Percentiles rank a stretch among this genome's conserved stretches.
These are phyloP conservation scores for Leptodontidium sp. DNA, from an alignment of 2,329 filamentous ascomycete genomes.

Conservation along the genomic window DNA sequence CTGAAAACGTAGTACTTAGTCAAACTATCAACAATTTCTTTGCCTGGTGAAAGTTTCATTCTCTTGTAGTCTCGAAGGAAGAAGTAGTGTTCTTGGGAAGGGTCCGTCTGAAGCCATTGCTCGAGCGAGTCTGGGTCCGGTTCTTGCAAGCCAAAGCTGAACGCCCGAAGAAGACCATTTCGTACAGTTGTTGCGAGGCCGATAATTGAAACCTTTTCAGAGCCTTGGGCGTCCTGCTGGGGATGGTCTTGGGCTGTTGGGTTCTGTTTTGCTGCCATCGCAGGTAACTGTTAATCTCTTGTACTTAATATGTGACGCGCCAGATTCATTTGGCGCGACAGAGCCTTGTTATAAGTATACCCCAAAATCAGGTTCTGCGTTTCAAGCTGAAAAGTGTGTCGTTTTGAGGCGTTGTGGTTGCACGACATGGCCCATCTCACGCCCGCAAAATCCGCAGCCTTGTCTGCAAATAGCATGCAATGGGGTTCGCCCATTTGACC, in stretches of 20 bases:
- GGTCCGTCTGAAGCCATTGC: neutral
- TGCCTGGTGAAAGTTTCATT: neutral
- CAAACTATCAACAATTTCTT: neutral
- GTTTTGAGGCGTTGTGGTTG: too few species aligned
- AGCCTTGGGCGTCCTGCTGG: neutral
- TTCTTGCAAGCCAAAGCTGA: neutral
- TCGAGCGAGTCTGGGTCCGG: neutral
- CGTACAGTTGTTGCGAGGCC: neutral
- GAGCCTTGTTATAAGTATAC: too few species aligned
- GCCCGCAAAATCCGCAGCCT: too few species aligned
- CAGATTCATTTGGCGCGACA: too few species aligned
- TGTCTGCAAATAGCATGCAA: too few species aligned
- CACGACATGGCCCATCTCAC: too few species aligned
- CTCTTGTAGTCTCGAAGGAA: neutral
- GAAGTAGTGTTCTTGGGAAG: neutral
- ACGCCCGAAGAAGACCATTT: neutral
- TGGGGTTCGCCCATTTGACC: too few species aligned
- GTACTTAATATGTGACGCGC: too few species aligned
- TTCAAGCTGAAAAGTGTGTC: too few species aligned
- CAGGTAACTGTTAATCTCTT: too few species aligned
- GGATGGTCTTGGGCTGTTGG: neutral
- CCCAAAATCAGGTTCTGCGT: too few species aligned
- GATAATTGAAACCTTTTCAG: neutral
- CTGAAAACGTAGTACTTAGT: neutral
- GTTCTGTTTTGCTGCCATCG: too few species aligned